Conservation (phyloP, 129 eudicot genomes). For the Pulicaria dysenterica region DNA sequence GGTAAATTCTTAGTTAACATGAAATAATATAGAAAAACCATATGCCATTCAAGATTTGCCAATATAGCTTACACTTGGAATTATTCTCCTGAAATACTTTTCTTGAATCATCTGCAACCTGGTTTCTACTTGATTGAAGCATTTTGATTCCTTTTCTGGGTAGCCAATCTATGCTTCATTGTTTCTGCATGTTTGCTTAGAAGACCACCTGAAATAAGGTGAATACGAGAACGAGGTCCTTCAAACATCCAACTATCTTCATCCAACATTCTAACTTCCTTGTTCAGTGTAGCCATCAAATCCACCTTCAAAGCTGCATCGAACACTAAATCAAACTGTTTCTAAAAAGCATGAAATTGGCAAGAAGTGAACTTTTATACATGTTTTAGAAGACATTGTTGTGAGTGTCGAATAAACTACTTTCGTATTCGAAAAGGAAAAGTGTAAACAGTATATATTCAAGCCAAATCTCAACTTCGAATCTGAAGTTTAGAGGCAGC, state of each 20-base stretch:
- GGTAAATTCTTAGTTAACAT: neutral
- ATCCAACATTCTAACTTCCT: slow-evolving; percentile 88
- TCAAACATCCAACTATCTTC: slow-evolving; percentile 99
- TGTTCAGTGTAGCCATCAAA: slow-evolving; percentile 72
- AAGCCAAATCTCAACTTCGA: neutral
- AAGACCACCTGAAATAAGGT: slow-evolving; percentile 64
- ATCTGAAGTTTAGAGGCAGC: neutral
- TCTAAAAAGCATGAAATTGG: neutral
- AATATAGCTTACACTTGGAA: neutral
- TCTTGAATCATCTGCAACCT: neutral
- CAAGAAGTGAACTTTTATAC: too few species aligned
- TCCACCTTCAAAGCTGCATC: slow-evolving; percentile 78
- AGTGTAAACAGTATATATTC: too few species aligned
- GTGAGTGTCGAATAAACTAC: too few species aligned
- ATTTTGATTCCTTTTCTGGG: slow-evolving; percentile 37
- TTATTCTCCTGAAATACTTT: neutral
- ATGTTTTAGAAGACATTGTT: too few species aligned
- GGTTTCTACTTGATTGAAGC: slow-evolving; percentile 28
- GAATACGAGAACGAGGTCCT: slow-evolving; percentile 94
- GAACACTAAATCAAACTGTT: slow-evolving; percentile 9
- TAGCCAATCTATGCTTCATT: slow-evolving; percentile 41
- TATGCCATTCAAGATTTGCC: neutral
- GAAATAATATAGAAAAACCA: slow-evolving; percentile 1
- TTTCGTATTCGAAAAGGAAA: too few species aligned
- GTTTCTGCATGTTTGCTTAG: slow-evolving; percentile 43